Base-by-base conservation (phyloP, 805 yeast genomes). In the Saccharomycopsis javanensis region DNA sequence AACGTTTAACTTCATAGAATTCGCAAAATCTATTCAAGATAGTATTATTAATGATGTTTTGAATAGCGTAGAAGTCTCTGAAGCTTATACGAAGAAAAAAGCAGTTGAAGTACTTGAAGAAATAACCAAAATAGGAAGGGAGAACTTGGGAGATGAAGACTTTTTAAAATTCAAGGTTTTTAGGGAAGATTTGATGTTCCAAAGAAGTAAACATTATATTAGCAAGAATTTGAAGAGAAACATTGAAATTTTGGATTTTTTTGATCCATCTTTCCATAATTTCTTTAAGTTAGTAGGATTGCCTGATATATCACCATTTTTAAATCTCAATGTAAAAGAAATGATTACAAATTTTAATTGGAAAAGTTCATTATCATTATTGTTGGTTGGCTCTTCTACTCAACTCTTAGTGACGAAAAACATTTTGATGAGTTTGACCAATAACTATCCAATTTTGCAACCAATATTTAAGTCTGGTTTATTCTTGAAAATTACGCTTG, bases 121-220 rank as follows among this genome's bases (percentile, higher is more conserved):
- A 33, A 82, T 94, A 58, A 81, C 81, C 56, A 61, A 68, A 5
- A 63, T 84, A 18, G 98, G 97, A 0, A 74, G 77, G 52, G 72
- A 71, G 3, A 78, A 80, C n/a, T 72, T 90, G 50, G 88, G 88
- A 6, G 79, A 79, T 31, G 85, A 81, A 30, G 77, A 75, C 50
- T 71, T 72, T 15, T 74, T 76, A 69, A 63, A 79, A 28, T 85
- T 82, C 55, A 79, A 82, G 55, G 76, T 76, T 7, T 88, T 88
- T 68, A 79, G 85, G 58, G 78, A 86, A 8, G 83, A 81, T 30
- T 77, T 86, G 42, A 94, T 94, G 98, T 92, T 90, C 65, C 80
- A 89, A 1, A 81, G 89, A 63, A 77, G 77, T 57, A 79, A 77
- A 42, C 96, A 94, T 64, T 68, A 77, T 4, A 69, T 83, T 34